Evolutionary conservation across 192 early-diverging fungal genomes (phyloP), one percentile per base, ranked within the genome.

Genomic region (Umbelopsis vinacea): DNA sequence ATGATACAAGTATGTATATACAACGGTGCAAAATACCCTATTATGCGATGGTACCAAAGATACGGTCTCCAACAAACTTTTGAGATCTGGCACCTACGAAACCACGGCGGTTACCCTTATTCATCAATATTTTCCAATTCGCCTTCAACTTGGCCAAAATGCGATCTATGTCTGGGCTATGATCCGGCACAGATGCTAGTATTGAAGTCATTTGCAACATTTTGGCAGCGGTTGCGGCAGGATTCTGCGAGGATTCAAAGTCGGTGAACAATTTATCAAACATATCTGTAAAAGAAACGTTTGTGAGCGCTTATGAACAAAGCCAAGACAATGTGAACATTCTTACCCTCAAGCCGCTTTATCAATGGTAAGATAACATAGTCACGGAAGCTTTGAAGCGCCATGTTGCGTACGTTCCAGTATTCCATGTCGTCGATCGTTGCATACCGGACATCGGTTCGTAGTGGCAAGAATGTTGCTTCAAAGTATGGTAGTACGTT

Each of bases 401-500:
- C 86, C 73, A 91, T 82, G 33, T 73, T 83, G 21, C 92, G 74
- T 0, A 93, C 83, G 74, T 91, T 87, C 71, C 85, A 84, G 43
- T 74, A 76, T 38, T 87, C 84, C 15, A 67, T 75, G 60, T 83
- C 77, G 14, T 78, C 76, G 19, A 47, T 68, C 12, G 60, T 70
- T 48, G 66, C 68, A 23, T 80, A 83, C 24, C 72, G 23, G 23
- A 81, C 76, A 57, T 87, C 78, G 14, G 79, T 82, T 47, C 85
- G 79, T 14, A 94, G 69, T 11, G 95, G 95, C 4, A 95, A 81
- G 75, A 96, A 95, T 22, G 94, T 93, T 4, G 89, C 95, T 72
- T 96, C 91, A 67, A 96, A 81, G 67, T 92, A 94, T 69, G 95
- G 95, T 37, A 96, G 75, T 12, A 93, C 92, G 26, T 91, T 92